Evolutionary conservation across 163 green algal species (phyloP).

Genomic region (Scenedesmus sp.): DNA sequence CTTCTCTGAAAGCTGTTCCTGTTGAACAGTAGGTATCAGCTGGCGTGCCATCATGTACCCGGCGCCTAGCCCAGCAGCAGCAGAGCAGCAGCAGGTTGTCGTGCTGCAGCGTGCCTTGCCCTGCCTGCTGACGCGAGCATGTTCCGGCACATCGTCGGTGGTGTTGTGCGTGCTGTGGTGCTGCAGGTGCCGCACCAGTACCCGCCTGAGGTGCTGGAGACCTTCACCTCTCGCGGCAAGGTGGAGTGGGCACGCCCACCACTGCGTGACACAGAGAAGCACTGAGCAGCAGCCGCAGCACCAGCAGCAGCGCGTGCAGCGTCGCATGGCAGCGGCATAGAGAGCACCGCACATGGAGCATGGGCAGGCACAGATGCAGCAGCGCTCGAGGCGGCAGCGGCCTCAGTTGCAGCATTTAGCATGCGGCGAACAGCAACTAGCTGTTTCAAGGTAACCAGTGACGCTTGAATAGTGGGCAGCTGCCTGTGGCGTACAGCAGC

Average conservation of each 20-base stretch:
- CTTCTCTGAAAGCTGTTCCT: too few species aligned
- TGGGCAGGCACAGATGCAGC: not conserved
- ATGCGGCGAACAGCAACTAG: not conserved
- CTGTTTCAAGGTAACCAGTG: too few species aligned
- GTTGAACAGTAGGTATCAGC: not conserved
- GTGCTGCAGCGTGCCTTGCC: not conserved
- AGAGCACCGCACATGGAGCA: too few species aligned
- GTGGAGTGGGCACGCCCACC: conserved; percentile 40
- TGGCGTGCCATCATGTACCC: not conserved
- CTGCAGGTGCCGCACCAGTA: conserved; percentile 49
- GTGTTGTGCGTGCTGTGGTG: not conserved
- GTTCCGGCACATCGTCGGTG: not conserved
- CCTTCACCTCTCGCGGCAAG: conserved; percentile 43
- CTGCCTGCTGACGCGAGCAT: not conserved
- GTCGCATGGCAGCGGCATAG: not conserved
- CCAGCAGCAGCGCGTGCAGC: not conserved
- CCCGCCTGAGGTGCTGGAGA: conserved; percentile 51
- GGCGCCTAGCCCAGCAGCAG: not conserved
- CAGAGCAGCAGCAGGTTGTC: not conserved
- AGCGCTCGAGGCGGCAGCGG: not conserved
- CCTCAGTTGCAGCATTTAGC: not conserved
- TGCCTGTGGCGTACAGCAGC: too few species aligned
- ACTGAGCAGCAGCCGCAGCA: not conserved
- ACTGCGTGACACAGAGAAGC: conserved; percentile 11
- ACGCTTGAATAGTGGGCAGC: too few species aligned